These are phyloP conservation scores for Coemansia reversa DNA, from an alignment of 192 early-diverging fungal genomes.

Conservation along the genomic window DNA sequence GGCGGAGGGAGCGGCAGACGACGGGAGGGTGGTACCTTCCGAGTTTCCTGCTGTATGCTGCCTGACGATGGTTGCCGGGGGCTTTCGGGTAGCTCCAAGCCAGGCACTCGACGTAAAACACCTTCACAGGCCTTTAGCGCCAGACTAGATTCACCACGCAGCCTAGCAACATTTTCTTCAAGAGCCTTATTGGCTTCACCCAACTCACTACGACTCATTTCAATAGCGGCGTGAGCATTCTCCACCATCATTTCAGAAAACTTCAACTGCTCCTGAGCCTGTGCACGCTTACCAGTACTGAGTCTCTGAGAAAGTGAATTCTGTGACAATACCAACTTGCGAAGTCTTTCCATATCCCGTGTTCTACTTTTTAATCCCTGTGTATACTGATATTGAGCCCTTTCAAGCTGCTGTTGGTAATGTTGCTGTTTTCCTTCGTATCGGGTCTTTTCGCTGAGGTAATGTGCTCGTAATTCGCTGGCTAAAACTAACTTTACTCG, in stretches of 20 bases:
- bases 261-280: not conserved
- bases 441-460: not conserved
- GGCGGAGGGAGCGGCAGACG: conserved; percentile 9
- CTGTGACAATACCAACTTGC: not conserved
- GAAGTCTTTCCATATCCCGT: not conserved
- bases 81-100: too few relatives aligned
- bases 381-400: conserved; percentile 4
- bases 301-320: not conserved
- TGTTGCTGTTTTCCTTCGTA: not conserved
- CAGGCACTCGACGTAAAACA: not conserved
- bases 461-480: conserved; percentile 2
- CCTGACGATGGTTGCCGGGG: not conserved
- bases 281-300: conserved; percentile 1
- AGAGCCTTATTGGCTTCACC: not conserved
- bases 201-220: not conserved
- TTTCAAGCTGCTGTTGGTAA: not conserved
- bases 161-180: not conserved
- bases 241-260: conserved; percentile 5
- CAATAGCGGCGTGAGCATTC: not conserved
- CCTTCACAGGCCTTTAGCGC: conserved; percentile 11
- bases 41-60: not conserved
- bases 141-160: conserved; percentile 3
- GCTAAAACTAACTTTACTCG: conserved; percentile 9
- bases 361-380: not conserved
- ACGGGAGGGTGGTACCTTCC: not conserved